Evolutionary conservation across 2,329 filamentous ascomycete species (phyloP), one percentile per base, ranked within the genome.

Genomic region (Nigrograna mackinnonii): DNA sequence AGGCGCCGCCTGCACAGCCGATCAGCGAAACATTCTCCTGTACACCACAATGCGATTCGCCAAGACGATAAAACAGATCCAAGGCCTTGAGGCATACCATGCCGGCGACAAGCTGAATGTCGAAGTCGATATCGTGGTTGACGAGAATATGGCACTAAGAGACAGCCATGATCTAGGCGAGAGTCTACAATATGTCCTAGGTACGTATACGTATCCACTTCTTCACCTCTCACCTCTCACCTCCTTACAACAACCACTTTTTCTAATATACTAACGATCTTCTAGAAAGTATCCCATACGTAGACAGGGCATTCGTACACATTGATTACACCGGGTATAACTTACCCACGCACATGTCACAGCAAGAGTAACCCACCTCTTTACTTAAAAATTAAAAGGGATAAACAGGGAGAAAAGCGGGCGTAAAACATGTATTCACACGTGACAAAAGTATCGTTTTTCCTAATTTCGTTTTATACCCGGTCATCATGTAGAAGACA

Each of bases 1-100:
- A 0, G 89, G 89, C 14, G 87, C 87, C 55, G 87, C 87, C 0
- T 88, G 89, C 4, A 83, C 84, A 1, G 85, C 88, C 0, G 88
- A 92, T 55, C 86, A 94, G 72, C 80, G 91, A 21, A 95, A 94
- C 62, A 82, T 95, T 35, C 70, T 96, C 17, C 77, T 96, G 1
- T 96, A 96, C 70, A 79, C 95, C 54, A 94, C 91, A 1, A 95
- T 96, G 87, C 86, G 91, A 16, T 96, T 96, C 63, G 91, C 91
- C 34, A 89, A 87, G 54, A 87, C 87, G 11, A 95, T 96, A 61
- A 84, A 83, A 60, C 85, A 89, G 63, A 94, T 95, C 47, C 89
- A 94, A 64, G 89, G 89, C 22, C 72, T 94, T 42, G 85, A 91
- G 54, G 89, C 89, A 2, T 95, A 94, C 64, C 89, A 95, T 59